These are phyloP conservation scores for Neurospora crassa DNA, from an alignment of 2,329 filamentous ascomycete species.

Conservation along the genomic window DNA sequence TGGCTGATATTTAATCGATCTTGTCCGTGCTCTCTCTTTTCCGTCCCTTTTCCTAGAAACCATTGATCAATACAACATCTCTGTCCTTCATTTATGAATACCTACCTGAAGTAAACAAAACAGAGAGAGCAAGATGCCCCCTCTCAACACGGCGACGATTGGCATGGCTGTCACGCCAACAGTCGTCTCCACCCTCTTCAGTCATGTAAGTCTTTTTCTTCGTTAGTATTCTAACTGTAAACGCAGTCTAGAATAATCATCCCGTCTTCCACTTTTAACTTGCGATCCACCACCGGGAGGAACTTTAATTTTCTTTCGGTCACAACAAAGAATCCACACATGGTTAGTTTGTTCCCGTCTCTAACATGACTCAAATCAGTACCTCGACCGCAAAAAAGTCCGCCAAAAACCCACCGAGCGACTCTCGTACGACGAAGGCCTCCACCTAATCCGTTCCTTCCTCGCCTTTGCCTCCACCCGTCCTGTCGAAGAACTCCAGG, in stretches of 20 bases:
- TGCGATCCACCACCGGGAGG: background rate
- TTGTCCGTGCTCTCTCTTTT: background rate
- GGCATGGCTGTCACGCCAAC: slow-evolving; percentile 78
- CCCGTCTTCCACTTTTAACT: background rate
- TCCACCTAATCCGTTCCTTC: slow-evolving; percentile 80
- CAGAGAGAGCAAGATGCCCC: background rate
- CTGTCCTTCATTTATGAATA: background rate
- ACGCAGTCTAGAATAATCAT: background rate
- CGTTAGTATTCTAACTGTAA: too few relatives aligned
- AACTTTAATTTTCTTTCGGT: background rate
- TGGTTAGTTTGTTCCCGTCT: background rate
- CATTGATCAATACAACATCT: background rate
- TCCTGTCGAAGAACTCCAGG: slow-evolving; percentile 86
- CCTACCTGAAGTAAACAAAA: background rate
- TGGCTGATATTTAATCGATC: background rate
- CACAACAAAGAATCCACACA: background rate
- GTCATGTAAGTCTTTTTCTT: slow-evolving; percentile 54
- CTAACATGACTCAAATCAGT: slow-evolving; percentile 40
- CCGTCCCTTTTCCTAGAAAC: background rate
- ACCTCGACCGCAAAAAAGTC: slow-evolving; percentile 67
- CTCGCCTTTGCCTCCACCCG: slow-evolving; percentile 77
- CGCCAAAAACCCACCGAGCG: slow-evolving; percentile 78
- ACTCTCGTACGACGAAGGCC: slow-evolving; percentile 87
- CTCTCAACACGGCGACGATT: slow-evolving; percentile 70
- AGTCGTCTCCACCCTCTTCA: slow-evolving; percentile 75